Percentiles rank a stretch among this genome's conserved stretches.
These are phyloP conservation scores for Backusella tuberculispora DNA, from an alignment of 192 early-diverging fungal genomes.

Conservation along the genomic window DNA sequence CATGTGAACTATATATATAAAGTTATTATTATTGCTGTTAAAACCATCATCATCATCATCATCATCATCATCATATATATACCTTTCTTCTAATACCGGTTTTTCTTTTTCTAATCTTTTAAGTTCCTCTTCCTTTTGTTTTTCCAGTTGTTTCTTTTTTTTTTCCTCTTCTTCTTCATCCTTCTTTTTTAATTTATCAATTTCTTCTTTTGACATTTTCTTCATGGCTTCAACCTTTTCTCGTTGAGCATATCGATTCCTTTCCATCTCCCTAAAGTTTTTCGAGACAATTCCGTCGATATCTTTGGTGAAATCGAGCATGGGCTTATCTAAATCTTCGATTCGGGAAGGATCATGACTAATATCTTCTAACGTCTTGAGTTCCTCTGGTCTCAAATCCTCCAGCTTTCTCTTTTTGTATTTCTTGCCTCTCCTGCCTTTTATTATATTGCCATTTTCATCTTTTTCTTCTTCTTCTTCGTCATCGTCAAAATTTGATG, in stretches of 20 bases:
- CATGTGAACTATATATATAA: conserved; percentile 27
- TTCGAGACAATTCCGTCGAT: conserved; percentile 33
- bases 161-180: conserved; percentile 10
- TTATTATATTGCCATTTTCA: not conserved
- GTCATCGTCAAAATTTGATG: not conserved
- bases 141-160: conserved; percentile 22
- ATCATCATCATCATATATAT: not conserved
- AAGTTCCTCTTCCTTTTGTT: not conserved
- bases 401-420: not conserved
- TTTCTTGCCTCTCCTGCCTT: not conserved
- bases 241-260: not conserved
- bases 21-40: not conserved
- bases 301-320: conserved; percentile 29
- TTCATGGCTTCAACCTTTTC: not conserved
- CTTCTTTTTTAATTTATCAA: not conserved
- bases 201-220: conserved; percentile 4
- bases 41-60: no score
- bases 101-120: not conserved
- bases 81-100: conserved; percentile 31
- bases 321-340: conserved; percentile 28
- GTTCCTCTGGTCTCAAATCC: not conserved
- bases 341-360: conserved; percentile 8
- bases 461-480: not conserved
- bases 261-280: conserved; percentile 35
- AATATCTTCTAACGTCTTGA: conserved; percentile 34